These are phyloP conservation scores for Pilobolus umbonatus DNA, from an alignment of 192 early-diverging fungal genomes.

Conservation along the genomic window DNA sequence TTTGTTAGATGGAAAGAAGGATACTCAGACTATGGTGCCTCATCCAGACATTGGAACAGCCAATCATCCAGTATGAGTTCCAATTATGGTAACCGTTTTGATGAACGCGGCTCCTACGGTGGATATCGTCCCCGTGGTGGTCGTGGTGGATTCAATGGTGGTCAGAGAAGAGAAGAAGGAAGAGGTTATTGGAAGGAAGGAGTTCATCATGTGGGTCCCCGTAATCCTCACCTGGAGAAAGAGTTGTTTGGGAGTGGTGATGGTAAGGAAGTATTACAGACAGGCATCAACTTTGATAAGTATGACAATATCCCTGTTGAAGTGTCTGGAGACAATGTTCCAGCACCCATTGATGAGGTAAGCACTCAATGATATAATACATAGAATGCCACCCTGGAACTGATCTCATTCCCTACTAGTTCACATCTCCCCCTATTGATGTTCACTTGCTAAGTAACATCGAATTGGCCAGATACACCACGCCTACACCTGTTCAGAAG, in stretches of 20 bases:
- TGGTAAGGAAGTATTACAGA: constrained; percentile 70
- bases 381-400: neutral
- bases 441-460: constrained; percentile 87
- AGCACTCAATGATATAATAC: constrained; percentile 1
- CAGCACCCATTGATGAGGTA: constrained; percentile 49
- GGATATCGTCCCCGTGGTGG: constrained; percentile 40
- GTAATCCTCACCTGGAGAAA: constrained; percentile 73
- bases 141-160: neutral
- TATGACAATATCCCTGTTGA: constrained; percentile 99
- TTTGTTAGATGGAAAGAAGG: constrained; percentile 4
- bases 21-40: constrained; percentile 14
- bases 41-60: constrained; percentile 2
- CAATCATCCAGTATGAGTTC: constrained; percentile 12
- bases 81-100: constrained; percentile 30
- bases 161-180: constrained; percentile 26
- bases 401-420: neutral
- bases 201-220: constrained; percentile 71
- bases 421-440: constrained; percentile 67
- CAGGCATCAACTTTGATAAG: constrained; percentile 99
- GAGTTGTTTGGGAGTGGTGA: constrained; percentile 75
- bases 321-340: constrained; percentile 65
- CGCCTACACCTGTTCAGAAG: constrained; percentile 95
- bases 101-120: constrained; percentile 36
- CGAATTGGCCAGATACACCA: constrained; percentile 77
- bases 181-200: constrained; percentile 72